A percentile compares a stretch with the other conserved stretches of the same genome.
Conservation (phyloP, 83 land plant genomes). For the Diphasiastrum complanatum region DNA sequence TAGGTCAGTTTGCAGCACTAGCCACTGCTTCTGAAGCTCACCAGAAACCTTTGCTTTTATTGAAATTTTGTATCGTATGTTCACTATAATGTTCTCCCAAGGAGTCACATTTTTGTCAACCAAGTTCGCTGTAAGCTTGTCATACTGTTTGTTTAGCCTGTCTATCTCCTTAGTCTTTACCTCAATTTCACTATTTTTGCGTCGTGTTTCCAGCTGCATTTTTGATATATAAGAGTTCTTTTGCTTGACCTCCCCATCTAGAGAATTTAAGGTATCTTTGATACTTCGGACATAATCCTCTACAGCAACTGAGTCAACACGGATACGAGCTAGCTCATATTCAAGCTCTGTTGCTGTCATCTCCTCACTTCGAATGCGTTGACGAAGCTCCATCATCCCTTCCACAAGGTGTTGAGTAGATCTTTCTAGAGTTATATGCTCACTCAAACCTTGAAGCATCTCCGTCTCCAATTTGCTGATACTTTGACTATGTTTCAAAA, state of each 20-base stretch:
- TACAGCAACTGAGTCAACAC: conserved; percentile 25
- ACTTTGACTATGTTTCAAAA: conserved; percentile 12
- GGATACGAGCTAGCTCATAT: conserved; percentile 30
- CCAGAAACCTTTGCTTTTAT: conserved; percentile 17
- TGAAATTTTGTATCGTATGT: conserved; percentile 26
- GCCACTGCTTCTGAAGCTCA: conserved; percentile 35
- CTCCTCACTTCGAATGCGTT: conserved; percentile 22
- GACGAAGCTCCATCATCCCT: conserved; percentile 10
- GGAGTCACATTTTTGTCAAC: conserved; percentile 22
- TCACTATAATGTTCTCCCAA: conserved; percentile 31
- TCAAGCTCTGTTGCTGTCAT: conserved; percentile 29
- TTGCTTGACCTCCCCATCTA: conserved; percentile 23
- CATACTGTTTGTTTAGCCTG: conserved; percentile 30
- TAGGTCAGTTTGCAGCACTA: conserved; percentile 26
- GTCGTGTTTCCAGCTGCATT: conserved; percentile 29
- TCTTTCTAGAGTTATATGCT: conserved; percentile 30
- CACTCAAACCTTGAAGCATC: conserved; percentile 24
- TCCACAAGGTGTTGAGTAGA: conserved; percentile 25
- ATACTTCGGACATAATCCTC: conserved; percentile 23
- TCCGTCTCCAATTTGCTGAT: conserved; percentile 22
- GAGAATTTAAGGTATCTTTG: conserved; percentile 9
- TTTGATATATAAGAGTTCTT: conserved; percentile 23
- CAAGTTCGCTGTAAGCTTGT: conserved; percentile 23
- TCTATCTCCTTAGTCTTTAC: conserved; percentile 35
- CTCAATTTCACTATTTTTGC: conserved; percentile 22